Evolutionary conservation across 2,329 filamentous ascomycete species (phyloP), one percentile per base, ranked within the genome.

Genomic region (Aspergillus sp.): DNA sequence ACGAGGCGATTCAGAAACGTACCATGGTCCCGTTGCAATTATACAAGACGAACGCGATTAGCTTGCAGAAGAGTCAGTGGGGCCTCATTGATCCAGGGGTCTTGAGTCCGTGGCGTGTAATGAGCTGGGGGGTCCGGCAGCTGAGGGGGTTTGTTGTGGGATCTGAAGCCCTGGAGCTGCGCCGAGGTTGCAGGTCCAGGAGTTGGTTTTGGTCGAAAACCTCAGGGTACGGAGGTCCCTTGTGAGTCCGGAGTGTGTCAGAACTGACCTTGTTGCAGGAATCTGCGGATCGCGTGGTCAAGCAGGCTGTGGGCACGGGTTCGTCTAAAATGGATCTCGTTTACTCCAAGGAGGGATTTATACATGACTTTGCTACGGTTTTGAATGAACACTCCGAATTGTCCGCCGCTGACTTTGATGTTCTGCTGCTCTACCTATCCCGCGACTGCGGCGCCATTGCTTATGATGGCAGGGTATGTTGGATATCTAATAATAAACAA

Each of bases 71-170:
- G 41, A 72, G 70, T 33, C 74, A 74, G 31, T 85, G 85, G 75
- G 63, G 76, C n/a, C 35, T 58, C 8, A 48, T 63, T 30, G 50
- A 60, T 30, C 53, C 58, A 0, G 45, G 44, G 6, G 48, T 48
- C 8, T 68, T 75, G 2, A 67, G 78, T 33, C 76, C 84, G 2
- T 82, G 79, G 75, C 69, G 71, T 34, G 69, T 88, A 4, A 58
- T 91, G 43, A 72, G 71, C 7, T 95, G 88, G 86, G 78, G 82
- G 0, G 57, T 88, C 39, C 72, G 73, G 33, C 78, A 83, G 49
- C 57, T 86, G 11, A 83, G 82, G 1, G 60, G 60, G 1, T 39
- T 60, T 20, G 60, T 86, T 3, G 54, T 71, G 2, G 70, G 72
- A 5, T 43, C 44, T 3, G 55, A 58, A 17, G 39, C 42, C 29